Evolutionary conservation across 306 rosid genomes (phyloP).

Genomic region (Inga oerstediana): DNA sequence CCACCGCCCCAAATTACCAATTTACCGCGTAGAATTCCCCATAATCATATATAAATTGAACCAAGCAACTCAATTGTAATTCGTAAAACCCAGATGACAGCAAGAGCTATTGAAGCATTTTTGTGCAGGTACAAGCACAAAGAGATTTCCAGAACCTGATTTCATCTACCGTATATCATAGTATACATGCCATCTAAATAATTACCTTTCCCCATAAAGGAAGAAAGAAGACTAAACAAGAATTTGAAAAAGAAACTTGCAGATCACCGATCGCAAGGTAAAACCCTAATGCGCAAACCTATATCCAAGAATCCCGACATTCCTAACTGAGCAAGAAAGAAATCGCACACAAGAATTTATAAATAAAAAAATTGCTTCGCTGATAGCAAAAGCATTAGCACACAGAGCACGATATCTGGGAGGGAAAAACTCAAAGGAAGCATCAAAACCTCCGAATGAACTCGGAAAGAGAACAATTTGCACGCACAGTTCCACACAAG

Average conservation of each 20-base stretch:
- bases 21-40: background rate
- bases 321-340: constrained; percentile 28
- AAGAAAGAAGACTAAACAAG: constrained; percentile 28
- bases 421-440: background rate
- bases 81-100: background rate
- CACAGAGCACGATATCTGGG: background rate
- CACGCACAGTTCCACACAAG: constrained; percentile 17
- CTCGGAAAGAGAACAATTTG: constrained; percentile 14
- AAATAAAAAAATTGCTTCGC: background rate
- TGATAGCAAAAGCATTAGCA: constrained; percentile 11
- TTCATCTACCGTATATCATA: background rate
- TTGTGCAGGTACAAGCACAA: background rate
- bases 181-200: background rate
- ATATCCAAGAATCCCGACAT: constrained; percentile 27
- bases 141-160: constrained; percentile 2
- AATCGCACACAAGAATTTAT: background rate
- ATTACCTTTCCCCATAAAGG: background rate
- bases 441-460: background rate
- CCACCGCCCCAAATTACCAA: background rate
- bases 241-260: constrained; percentile 11
- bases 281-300: constrained; percentile 38
- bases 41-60: constrained; percentile 9
- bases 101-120: background rate
- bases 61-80: constrained; percentile 18
- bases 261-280: constrained; percentile 33